Evolutionary conservation across 2,329 filamentous ascomycete genomes (phyloP).

Genomic region (Fusarium sterilihyphosum): DNA sequence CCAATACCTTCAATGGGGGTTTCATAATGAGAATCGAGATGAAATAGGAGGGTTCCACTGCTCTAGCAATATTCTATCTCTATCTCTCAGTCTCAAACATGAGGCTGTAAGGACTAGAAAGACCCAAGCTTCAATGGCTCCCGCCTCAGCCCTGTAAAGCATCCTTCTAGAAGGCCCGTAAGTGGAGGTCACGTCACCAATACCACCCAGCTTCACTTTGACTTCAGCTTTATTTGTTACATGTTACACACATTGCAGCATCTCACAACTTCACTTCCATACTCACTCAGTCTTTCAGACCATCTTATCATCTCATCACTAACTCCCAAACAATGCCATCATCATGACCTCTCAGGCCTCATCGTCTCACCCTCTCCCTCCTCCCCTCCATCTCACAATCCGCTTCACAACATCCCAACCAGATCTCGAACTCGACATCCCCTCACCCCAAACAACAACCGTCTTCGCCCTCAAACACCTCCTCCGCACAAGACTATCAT

Average conservation of each 20-base stretch:
- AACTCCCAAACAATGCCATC: conserved; percentile 34
- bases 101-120: no score
- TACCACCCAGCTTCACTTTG: not conserved
- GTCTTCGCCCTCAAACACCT: conserved; percentile 82
- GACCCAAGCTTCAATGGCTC: not conserved
- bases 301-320: not conserved
- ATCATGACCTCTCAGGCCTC: conserved; percentile 41
- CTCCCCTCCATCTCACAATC: conserved; percentile 79
- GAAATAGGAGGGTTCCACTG: no score
- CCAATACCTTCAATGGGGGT: no score
- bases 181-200: conserved; percentile 28
- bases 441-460: conserved; percentile 73
- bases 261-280: not conserved
- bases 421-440: conserved; percentile 82
- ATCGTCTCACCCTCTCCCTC: conserved; percentile 38
- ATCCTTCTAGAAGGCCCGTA: conserved; percentile 26
- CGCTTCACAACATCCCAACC: conserved; percentile 89
- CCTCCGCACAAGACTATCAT: conserved; percentile 78
- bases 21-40: no score
- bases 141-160: not conserved
- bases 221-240: not conserved
- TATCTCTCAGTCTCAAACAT: no score
- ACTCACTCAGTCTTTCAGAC: not conserved
- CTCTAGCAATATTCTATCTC: no score
- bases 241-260: not conserved